Percentiles rank a stretch among this genome's conserved stretches.
Conservation (phyloP, 2,329 filamentous ascomycete species). For the Capronia epimyces region DNA sequence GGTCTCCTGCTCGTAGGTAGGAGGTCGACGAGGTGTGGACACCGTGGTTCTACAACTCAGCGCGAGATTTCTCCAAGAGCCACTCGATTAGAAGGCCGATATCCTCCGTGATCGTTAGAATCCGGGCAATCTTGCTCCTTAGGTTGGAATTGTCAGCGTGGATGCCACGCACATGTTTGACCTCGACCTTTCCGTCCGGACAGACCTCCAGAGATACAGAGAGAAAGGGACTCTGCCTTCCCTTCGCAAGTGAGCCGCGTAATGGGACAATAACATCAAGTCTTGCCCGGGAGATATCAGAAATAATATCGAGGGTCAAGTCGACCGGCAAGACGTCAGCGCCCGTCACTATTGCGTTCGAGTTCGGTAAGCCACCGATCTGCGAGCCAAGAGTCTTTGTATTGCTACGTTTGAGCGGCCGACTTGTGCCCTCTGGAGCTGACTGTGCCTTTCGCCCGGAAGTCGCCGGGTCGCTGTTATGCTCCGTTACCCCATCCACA, state of each 20-base stretch:
- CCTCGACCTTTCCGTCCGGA: conserved; percentile 38
- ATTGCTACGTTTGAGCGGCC: conserved; percentile 36
- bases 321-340: conserved; percentile 20
- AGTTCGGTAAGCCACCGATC: conserved; percentile 49
- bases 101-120: conserved; percentile 43
- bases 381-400: conserved; percentile 45
- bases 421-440: conserved; percentile 17
- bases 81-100: conserved; percentile 43
- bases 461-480: conserved; percentile 12
- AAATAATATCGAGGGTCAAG: conserved; percentile 24
- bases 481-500: conserved; percentile 30
- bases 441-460: conserved; percentile 24
- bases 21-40: neutral
- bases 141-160: conserved; percentile 29
- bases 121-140: conserved; percentile 35
- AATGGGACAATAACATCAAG: conserved; percentile 23
- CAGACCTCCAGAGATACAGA: conserved; percentile 36
- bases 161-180: conserved; percentile 38
- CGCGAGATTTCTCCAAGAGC: conserved; percentile 30
- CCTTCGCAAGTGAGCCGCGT: neutral
- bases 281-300: conserved; percentile 18
- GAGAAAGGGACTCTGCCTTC: conserved; percentile 11
- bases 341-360: neutral
- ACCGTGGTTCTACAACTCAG: neutral
- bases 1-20: neutral